phyloP scores from a whole-genome alignment of 2,329 filamentous ascomycete genomes.

The Clarireedia monteithiana region DNA sequence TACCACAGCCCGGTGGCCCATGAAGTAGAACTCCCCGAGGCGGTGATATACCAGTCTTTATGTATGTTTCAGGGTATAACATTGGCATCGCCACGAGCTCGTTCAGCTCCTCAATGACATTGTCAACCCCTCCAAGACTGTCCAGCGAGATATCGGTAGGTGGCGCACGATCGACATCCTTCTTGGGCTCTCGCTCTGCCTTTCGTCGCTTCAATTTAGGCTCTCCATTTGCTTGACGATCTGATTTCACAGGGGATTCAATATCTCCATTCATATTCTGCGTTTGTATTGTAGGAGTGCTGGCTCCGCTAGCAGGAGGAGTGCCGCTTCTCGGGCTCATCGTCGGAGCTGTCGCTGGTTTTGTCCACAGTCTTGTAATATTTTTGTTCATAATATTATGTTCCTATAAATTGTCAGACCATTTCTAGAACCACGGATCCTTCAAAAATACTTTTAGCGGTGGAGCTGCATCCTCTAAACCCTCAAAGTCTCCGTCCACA shows the following conservation, averaged over 20 bases:
- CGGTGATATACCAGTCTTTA: slow-evolving; percentile 57
- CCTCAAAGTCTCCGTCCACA: slow-evolving; percentile 42
- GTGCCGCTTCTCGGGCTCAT: slow-evolving; percentile 19
- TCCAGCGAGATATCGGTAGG: slow-evolving; percentile 60
- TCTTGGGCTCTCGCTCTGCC: slow-evolving; percentile 37
- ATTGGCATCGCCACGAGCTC: slow-evolving; percentile 68
- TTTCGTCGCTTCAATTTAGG: slow-evolving; percentile 59
- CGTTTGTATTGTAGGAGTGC: slow-evolving; percentile 18
- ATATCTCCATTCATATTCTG: slow-evolving; percentile 14
- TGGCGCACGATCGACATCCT: slow-evolving; percentile 52
- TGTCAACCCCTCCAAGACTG: slow-evolving; percentile 70
- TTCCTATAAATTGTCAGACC: slow-evolving; percentile 31
- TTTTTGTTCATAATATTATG: slow-evolving; percentile 59
- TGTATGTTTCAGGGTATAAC: slow-evolving; percentile 57
- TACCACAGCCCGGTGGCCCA: slow-evolving; percentile 78
- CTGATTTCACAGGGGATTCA: slow-evolving; percentile 30
- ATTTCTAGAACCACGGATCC: background rate
- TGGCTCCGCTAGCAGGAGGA: slow-evolving; percentile 13
- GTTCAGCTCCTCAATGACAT: slow-evolving; percentile 60
- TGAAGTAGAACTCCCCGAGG: slow-evolving; percentile 71
- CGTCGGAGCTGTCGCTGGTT: slow-evolving; percentile 25
- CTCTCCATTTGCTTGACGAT: slow-evolving; percentile 57
- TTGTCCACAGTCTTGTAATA: slow-evolving; percentile 52
- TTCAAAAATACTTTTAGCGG: slow-evolving; percentile 24
- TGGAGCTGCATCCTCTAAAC: slow-evolving; percentile 31